Evolutionary conservation across 2,329 filamentous ascomycete genomes (phyloP), one percentile per base, ranked within the genome.

Genomic region (Penicillium sp.): DNA sequence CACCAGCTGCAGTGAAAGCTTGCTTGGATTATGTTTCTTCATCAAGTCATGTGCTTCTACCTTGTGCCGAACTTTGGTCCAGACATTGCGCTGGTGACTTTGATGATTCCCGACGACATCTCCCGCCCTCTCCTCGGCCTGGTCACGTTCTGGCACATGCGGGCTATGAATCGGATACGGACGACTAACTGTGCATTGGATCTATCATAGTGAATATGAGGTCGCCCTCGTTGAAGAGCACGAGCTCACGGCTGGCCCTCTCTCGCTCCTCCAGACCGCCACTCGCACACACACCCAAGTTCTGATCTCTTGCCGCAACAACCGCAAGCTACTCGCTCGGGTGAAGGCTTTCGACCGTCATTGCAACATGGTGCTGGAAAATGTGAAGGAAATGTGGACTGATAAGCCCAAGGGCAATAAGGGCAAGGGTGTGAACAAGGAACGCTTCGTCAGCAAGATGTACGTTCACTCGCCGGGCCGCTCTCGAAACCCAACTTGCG

Each of bases 331-430:
- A 41, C 84, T 98, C 47, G 93, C 91, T 44, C 86, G 93, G 56
- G 91, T 98, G 66, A 98, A 98, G 78, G 93, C 93, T 5, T 98
- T 98, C 69, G 93, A 98, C 73, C 81, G 93, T 52, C 93, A 98
- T 74, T 97, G 90, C 81, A 98, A 98, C 75, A 97, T 98, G 93
- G 88, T 95, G 3, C 77, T 96, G 41, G 90, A 95, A 77, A 95
- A 95, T 60, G 90, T 94, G 38, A 94, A 94, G 79, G 93, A 98
- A 76, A 97, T 98, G 91, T 98, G 93, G 93, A 96, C 90, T 8
- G 93, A 98, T 75, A 93, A 87, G 47, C 90, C 91, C 42, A 79
- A 88, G 64, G 83, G 86, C 24, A 85, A 84, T 57, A 91, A 91
- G 57, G 93, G 91, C 77, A 90, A 90, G 74, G 90, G 90, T 47